Percentiles rank a stretch among this genome's conserved stretches.
Evolutionary conservation across 2,329 filamentous ascomycete species (phyloP).

Genomic region (Talaromyces sp.): DNA sequence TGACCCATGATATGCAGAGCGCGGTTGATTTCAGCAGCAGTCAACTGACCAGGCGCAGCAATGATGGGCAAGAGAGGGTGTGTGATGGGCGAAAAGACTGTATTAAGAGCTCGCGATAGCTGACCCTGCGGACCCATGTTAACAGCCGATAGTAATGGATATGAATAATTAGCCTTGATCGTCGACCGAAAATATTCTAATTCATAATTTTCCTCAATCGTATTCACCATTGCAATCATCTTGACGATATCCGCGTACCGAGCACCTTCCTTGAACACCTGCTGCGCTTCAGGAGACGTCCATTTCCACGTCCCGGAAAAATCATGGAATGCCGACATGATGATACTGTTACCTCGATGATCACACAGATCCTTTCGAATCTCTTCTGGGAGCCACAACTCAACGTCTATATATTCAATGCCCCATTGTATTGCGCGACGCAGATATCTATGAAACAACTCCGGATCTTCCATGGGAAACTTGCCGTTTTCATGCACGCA

Average conservation of each 20-base stretch:
- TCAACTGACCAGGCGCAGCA: slow-evolving; percentile 80
- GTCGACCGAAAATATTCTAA: slow-evolving; percentile 82
- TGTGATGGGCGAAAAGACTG: slow-evolving; percentile 82
- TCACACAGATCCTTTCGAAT: slow-evolving; percentile 66
- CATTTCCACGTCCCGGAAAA: slow-evolving; percentile 81
- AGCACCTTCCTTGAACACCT: slow-evolving; percentile 66
- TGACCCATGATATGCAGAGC: slow-evolving; percentile 75
- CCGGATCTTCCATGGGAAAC: slow-evolving; percentile 77
- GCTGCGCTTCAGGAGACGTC: slow-evolving; percentile 68
- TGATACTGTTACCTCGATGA: slow-evolving; percentile 70
- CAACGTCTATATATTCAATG: slow-evolving; percentile 84
- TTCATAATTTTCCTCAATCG: slow-evolving; percentile 83
- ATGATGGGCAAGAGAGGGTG: slow-evolving; percentile 80
- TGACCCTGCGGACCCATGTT: slow-evolving; percentile 88
- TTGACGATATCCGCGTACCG: slow-evolving; percentile 82
- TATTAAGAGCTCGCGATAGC: slow-evolving; percentile 77
- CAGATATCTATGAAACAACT: slow-evolving; percentile 73
- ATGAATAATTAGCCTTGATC: slow-evolving; percentile 65
- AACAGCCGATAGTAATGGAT: slow-evolving; percentile 74
- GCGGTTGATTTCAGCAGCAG: slow-evolving; percentile 78
- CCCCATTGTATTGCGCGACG: slow-evolving; percentile 83
- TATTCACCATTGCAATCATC: slow-evolving; percentile 81
- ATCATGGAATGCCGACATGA: slow-evolving; percentile 90
- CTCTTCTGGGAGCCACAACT: slow-evolving; percentile 77
- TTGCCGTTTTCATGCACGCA: slow-evolving; percentile 78